Conservation (phyloP, 805 yeast genomes). For the Ogataea wickerhamii region DNA sequence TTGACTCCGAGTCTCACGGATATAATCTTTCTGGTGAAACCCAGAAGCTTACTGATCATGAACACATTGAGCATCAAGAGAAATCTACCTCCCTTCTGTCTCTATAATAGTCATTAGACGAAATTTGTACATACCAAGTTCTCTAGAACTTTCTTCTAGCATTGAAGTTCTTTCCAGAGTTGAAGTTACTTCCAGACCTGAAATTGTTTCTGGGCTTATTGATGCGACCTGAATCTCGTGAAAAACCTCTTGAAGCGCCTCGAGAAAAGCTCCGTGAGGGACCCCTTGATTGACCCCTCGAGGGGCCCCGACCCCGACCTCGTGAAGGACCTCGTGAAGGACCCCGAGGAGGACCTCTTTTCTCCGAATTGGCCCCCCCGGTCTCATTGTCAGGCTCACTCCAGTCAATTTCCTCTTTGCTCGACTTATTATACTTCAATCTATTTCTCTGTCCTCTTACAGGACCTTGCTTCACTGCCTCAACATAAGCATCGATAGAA, state of each 20-base stretch:
- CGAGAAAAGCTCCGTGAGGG: no score
- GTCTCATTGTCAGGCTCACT: slow-evolving; percentile 34
- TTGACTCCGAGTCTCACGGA: neutral
- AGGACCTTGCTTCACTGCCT: slow-evolving; percentile 91
- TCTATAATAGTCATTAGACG: no score
- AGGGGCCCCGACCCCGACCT: no score
- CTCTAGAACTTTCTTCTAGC: neutral
- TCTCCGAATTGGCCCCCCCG: neutral
- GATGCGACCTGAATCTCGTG: neutral
- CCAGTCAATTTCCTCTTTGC: slow-evolving; percentile 50
- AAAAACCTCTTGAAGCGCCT: neutral
- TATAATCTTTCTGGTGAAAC: neutral
- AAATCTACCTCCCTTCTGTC: neutral
- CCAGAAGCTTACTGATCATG: neutral
- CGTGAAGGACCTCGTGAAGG: neutral
- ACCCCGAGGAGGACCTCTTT: neutral
- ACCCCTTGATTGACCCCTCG: no score
- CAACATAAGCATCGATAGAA: slow-evolving; percentile 89
- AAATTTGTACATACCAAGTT: no score
- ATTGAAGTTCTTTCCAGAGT: neutral
- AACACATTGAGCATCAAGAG: neutral
- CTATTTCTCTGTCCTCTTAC: slow-evolving; percentile 90
- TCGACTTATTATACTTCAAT: slow-evolving; percentile 65
- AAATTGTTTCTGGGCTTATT: neutral
- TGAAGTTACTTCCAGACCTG: neutral